Evolutionary conservation across 495 filamentous ascomycete species (phyloP).

Genomic region (Rhypophila decipiens): DNA sequence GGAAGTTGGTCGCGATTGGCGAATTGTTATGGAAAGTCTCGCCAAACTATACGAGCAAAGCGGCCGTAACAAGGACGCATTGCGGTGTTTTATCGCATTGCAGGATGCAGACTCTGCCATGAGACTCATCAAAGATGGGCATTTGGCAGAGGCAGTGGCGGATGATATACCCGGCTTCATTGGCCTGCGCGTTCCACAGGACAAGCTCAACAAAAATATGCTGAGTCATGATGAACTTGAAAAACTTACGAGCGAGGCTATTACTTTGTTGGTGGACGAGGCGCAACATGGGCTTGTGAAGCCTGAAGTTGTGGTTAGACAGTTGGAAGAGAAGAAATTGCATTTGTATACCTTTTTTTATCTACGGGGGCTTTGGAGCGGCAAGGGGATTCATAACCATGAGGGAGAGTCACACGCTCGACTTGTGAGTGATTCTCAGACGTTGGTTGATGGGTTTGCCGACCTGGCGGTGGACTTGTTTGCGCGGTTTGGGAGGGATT

Average conservation of each 20-base stretch:
- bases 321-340: constrained; percentile 53
- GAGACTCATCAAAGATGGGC: constrained; percentile 72
- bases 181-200: constrained; percentile 71
- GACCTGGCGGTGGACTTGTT: constrained; percentile 83
- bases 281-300: constrained; percentile 80
- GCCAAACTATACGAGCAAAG: constrained; percentile 76
- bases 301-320: constrained; percentile 67
- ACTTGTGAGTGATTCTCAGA: constrained; percentile 53
- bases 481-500: constrained; percentile 67
- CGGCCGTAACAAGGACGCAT: constrained; percentile 71
- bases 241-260: constrained; percentile 69
- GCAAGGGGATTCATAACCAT: constrained; percentile 47
- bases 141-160: constrained; percentile 75
- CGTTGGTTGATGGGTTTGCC: constrained; percentile 76
- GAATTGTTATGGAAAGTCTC: constrained; percentile 71
- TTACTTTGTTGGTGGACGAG: constrained; percentile 82
- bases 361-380: constrained; percentile 76
- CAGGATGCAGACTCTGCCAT: constrained; percentile 90
- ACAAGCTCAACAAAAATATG: constrained; percentile 61
- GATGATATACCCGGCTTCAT: constrained; percentile 89
- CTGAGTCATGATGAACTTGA: constrained; percentile 66
- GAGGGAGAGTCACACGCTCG: constrained; percentile 37
- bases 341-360: constrained; percentile 88
- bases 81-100: constrained; percentile 80
- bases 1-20: constrained; percentile 69